Evolutionary conservation across 345 rosid species (phyloP).

Genomic region (Noccaea bulbosa): DNA sequence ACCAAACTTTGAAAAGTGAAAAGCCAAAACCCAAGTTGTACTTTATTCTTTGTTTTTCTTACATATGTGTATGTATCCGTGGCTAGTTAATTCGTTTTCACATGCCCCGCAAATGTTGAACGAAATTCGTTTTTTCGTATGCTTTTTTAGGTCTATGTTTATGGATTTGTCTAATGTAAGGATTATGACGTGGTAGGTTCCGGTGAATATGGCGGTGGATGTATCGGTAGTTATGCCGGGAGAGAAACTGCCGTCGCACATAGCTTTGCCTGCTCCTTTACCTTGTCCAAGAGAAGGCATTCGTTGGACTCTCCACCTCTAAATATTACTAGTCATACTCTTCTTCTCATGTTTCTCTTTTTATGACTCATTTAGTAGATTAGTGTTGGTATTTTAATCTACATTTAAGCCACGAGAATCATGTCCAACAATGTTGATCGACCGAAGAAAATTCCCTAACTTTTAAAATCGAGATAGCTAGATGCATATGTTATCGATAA

Average conservation of each 20-base stretch:
- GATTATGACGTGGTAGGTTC: conserved; percentile 46
- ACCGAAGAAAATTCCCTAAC: background rate
- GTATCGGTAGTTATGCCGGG: conserved; percentile 93
- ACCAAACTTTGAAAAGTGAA: conserved; percentile 27
- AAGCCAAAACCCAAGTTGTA: conserved; percentile 24
- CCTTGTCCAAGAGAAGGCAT: conserved; percentile 79
- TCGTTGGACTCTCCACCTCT: conserved; percentile 60
- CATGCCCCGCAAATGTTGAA: background rate
- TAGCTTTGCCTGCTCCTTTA: conserved; percentile 93
- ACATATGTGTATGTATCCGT: conserved; percentile 3
- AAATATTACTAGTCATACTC: background rate
- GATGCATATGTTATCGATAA: background rate
- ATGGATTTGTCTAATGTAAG: background rate
- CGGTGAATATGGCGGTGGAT: conserved; percentile 52
- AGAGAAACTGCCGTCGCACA: conserved; percentile 67
- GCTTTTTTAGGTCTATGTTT: background rate
- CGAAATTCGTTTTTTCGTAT: background rate
- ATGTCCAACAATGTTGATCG: background rate
- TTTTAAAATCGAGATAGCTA: background rate
- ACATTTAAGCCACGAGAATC: background rate
- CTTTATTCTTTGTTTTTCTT: conserved; percentile 11
- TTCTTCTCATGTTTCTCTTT: background rate
- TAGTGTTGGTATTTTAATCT: conserved; percentile 6
- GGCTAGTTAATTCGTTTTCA: conserved; percentile 12
- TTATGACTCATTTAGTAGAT: conserved; percentile 25